Conservation (phyloP, 2,329 filamentous ascomycete genomes). For the Coniella vitis region DNA sequence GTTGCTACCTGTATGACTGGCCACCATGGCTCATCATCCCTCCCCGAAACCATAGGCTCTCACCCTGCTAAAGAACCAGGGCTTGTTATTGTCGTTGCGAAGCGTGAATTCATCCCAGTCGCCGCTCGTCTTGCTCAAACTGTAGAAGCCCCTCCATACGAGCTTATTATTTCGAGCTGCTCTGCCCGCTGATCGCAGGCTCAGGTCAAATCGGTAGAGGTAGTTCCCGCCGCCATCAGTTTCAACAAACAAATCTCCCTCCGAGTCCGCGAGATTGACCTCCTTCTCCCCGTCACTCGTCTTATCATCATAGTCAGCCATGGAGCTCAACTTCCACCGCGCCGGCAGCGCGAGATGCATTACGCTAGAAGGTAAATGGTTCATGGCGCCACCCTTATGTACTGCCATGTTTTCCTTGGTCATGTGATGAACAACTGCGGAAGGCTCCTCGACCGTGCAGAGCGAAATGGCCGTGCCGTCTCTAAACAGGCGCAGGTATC, state of each 20-base stretch:
- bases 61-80: constrained; percentile 62
- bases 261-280: constrained; percentile 35
- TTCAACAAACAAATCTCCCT: constrained; percentile 72
- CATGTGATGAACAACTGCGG: constrained; percentile 81
- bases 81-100: constrained; percentile 48
- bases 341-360: constrained; percentile 63
- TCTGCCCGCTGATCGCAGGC: constrained; percentile 57
- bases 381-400: constrained; percentile 31
- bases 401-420: constrained; percentile 60
- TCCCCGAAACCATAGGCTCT: constrained; percentile 51
- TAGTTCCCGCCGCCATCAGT: constrained; percentile 80
- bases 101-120: constrained; percentile 78
- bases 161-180: constrained; percentile 76
- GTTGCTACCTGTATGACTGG: no score
- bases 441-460: constrained; percentile 71
- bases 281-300: constrained; percentile 19
- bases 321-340: constrained; percentile 41
- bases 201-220: constrained; percentile 74
- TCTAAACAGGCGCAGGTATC: constrained; percentile 90
- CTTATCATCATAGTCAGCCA: constrained; percentile 25
- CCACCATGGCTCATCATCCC: not conserved
- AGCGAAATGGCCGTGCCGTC: constrained; percentile 80
- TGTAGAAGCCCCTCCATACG: constrained; percentile 83
- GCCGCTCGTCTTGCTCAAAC: constrained; percentile 81
- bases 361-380: constrained; percentile 40